Base-by-base conservation (phyloP, 2,329 filamentous ascomycete genomes). In the Hypoxylon sp. region DNA sequence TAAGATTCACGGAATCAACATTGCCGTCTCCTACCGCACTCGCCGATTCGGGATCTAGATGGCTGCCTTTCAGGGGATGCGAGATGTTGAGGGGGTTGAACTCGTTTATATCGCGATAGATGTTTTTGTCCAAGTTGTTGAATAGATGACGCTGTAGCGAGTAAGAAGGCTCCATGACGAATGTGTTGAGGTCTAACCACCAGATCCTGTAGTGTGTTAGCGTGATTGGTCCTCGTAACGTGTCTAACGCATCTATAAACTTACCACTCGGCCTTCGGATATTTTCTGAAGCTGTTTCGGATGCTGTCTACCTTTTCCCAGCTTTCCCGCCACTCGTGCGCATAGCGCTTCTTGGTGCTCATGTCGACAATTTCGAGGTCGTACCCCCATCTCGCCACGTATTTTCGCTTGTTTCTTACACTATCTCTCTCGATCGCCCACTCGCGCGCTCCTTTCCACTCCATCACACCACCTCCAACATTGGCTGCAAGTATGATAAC, bases 221-320 rank as follows among this genome's bases (percentile, higher is more conserved):
- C 43, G 10, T 24, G 52, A 50, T 22, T 19, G 20, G 61, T 19
- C 50, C 58, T 65, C 56, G 62, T 41, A 60, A 34, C 32, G 39
- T 37, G 8, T 37, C 44, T 41, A 60, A 34, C 30, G 39, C 41
- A 11, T 37, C 44, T 19, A 55, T 28, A 22, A 39, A 79, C 89
- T 79, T 83, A 97, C 95, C 95, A 99, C 82, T 99, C 94, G 32
- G 94, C 95, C 68, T 97, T 86, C 26, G 95, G 95, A 75, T 98
- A 97, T 77, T 97, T 97, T 75, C 89, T 87, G 85, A 99, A 89
- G 46, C 91, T 89, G 64, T 92, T 91, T 64, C 94, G 89, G 72
- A 99, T 88, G 43, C 93, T 93, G 77, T 99, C 95, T 64, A 97
- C 94, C 83, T 98, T 99, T 80, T 99, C 95, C 95, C 95, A 99